These are phyloP conservation scores for Musa schizocarpa DNA, from an alignment of 176 grass and related monocot species.

Conservation along the genomic window DNA sequence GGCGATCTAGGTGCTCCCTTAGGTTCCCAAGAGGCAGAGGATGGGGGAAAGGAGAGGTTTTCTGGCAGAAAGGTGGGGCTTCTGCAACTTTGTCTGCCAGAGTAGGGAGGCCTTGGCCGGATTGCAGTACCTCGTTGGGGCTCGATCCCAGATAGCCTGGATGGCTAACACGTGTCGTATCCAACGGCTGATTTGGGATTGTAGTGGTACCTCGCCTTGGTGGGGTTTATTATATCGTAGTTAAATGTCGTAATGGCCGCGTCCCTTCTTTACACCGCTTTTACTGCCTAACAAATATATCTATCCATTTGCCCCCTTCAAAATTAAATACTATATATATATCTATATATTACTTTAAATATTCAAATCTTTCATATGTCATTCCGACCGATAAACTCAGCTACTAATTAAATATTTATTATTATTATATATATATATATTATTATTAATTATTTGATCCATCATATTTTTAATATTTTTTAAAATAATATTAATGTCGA, in stretches of 20 bases:
- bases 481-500: no score
- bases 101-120: neutral
- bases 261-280: neutral
- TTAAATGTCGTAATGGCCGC: neutral
- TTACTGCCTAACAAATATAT: neutral
- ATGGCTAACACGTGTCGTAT: neutral
- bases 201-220: no score
- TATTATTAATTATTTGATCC: no score
- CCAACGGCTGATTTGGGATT: neutral
- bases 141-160: neutral
- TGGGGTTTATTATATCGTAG: neutral
- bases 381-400: no score
- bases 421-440: no score
- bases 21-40: constrained; percentile 5
- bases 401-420: no score
- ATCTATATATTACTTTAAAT: no score
- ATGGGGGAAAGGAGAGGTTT: neutral
- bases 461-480: no score
- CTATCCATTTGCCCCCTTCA: no score
- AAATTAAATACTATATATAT: no score
- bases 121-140: neutral
- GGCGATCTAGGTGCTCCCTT: neutral
- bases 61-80: neutral
- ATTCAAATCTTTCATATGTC: no score
- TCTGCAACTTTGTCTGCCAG: constrained; percentile 5